phyloP scores from a whole-genome alignment of 1,284 basidiomycete genomes.

The Butyriboletus appendiculatus region DNA sequence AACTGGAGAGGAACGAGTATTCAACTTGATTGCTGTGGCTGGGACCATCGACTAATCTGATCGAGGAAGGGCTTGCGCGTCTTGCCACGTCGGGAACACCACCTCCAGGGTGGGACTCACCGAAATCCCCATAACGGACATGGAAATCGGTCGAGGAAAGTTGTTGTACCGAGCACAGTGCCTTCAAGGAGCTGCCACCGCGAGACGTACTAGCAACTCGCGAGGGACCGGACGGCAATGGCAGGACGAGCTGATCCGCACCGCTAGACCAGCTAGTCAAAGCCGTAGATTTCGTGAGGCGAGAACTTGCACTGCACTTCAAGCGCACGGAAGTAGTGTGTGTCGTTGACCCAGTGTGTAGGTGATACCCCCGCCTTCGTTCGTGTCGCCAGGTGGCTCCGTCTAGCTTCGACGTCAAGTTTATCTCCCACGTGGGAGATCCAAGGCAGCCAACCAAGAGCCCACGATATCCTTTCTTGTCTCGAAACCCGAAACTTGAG shows the following conservation, averaged over 20 bases:
- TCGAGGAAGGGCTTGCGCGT: slow-evolving; percentile 25
- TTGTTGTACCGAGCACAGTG: not conserved
- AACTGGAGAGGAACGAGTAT: slow-evolving; percentile 27
- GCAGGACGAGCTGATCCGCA: not conserved
- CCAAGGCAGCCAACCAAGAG: slow-evolving; percentile 32
- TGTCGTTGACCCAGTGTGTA: slow-evolving; percentile 2
- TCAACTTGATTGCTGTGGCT: slow-evolving; percentile 16
- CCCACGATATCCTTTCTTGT: slow-evolving; percentile 12
- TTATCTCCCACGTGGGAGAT: slow-evolving; percentile 34
- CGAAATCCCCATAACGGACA: slow-evolving; percentile 11
- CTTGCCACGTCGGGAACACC: not conserved
- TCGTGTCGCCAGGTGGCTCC: slow-evolving; percentile 6
- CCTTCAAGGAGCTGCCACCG: not conserved
- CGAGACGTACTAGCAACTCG: not conserved
- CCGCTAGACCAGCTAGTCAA: slow-evolving; percentile 8
- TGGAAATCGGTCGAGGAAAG: not conserved
- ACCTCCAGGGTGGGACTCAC: slow-evolving; percentile 2
- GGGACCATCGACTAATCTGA: slow-evolving; percentile 26
- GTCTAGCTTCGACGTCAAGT: slow-evolving; percentile 15
- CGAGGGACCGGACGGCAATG: not conserved
- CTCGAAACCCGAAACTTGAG: not conserved
- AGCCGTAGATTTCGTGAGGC: slow-evolving; percentile 10
- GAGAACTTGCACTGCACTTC: slow-evolving; percentile 4
- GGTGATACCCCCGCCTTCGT: slow-evolving; percentile 3
- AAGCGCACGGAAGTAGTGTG: not conserved